A percentile compares a stretch with the other conserved stretches of the same genome.
These are phyloP conservation scores for Astragalus glycyphyllos DNA, from an alignment of 306 rosid genomes.

Conservation along the genomic window DNA sequence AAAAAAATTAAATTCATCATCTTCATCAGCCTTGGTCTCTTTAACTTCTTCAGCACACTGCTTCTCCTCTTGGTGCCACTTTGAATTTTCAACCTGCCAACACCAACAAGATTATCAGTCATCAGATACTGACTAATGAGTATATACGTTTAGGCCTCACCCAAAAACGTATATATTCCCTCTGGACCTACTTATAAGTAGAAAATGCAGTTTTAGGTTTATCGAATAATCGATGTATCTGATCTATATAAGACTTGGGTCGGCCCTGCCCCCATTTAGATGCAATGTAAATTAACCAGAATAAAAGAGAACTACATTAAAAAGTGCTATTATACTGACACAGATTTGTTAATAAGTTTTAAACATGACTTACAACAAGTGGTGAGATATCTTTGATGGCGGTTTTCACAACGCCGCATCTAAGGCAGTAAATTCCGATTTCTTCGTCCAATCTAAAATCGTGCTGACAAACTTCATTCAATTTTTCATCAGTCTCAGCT, in stretches of 20 bases:
- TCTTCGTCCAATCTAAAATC: conserved; percentile 70
- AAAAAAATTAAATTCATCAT: conserved; percentile 53
- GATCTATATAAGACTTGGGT: too few species aligned
- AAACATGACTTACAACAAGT: conserved; percentile 78
- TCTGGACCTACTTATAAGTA: too few species aligned
- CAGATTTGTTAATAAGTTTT: conserved; percentile 22
- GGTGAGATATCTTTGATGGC: conserved; percentile 73
- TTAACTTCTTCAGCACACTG: conserved; percentile 48
- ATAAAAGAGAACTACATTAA: conserved; percentile 5
- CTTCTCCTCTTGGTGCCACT: conserved; percentile 63
- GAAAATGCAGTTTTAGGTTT: too few species aligned
- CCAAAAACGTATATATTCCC: too few species aligned
- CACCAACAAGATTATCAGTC: conserved; percentile 39
- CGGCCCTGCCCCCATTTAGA: conserved; percentile 3
- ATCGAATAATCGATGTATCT: too few species aligned
- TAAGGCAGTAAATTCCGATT: conserved; percentile 74
- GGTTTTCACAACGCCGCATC: conserved; percentile 68
- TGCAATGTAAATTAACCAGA: conserved; percentile 19
- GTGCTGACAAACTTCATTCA: conserved; percentile 58
- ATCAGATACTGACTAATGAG: conserved; percentile 32
- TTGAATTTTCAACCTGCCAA: conserved; percentile 60
- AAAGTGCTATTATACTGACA: not conserved
- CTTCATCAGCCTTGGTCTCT: conserved; percentile 49
- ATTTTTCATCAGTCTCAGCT: conserved; percentile 24
- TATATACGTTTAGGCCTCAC: too few species aligned